Evolutionary conservation across 164 flowering plant genomes (phyloP), one percentile per base, ranked within the genome.

Genomic region (Akebia trifoliata): DNA sequence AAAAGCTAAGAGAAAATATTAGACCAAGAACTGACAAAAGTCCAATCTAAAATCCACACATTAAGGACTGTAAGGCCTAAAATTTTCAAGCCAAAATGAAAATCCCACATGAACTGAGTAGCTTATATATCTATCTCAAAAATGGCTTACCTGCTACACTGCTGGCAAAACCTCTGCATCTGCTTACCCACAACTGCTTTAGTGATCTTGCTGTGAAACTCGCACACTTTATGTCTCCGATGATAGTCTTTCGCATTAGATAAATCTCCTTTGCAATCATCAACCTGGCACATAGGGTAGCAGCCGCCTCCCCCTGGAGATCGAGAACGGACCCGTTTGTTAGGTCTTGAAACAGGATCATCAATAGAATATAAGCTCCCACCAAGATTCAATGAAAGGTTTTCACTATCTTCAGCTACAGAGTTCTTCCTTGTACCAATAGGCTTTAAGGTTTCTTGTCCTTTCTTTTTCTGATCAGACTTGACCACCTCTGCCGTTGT

Each of bases 81-180:
- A n/a, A n/a, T n/a, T n/a, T n/a, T n/a, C 17, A 28, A 4, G 12
- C 25, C 9, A 12, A 50, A 18, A 17, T 12, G 4, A 15, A 30
- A 50, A 50, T 17, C 14, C 15, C 20, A 48, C 32, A 48, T 15
- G 1, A 15, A 26, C 20, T 50, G 36, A 49, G 18, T 8, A 50
- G 30, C 11, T 26, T 9, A 15, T 4, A 18, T n/a, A n/a, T n/a
- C n/a, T n/a, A n/a, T n/a, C n/a, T n/a, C 25, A 20, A 5, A 56
- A 37, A 30, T 10, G 6, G 45, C 2, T 39, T 32, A 86, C 97
- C 97, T 85, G 85, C 97, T 90, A 64, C 97, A 87, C 78, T 90
- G 95, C 72, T 90, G 95, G 69, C 97, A 90, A 66, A 90, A 90
- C 68, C 97, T 76, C 69, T 90, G 97, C 93, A 83, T 79, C 74